Base-by-base conservation (phyloP, 192 early-diverging fungal species). In the Obelidium mucronatum region DNA sequence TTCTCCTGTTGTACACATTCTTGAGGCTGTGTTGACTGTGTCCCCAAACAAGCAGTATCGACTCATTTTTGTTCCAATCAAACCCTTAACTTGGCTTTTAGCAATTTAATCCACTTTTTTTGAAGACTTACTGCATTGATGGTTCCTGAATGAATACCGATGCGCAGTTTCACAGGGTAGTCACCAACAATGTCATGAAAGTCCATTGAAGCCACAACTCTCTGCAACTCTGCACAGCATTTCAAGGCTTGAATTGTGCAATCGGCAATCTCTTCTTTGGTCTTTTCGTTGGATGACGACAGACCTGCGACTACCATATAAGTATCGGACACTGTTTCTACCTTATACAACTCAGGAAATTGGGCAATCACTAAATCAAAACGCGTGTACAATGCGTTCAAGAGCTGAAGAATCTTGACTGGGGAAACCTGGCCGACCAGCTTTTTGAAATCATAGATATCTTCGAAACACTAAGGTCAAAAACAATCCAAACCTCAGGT, bases 11-110 rank as follows among this genome's bases (percentile, higher is more conserved):
- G 78, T 75, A 56, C 83, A 83, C 82, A 84, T 84, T 35, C 79
- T 17, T 34, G 58, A 75, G 19, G 81, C 81, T 30, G 78, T 82
- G 68, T 81, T 83, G 51, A 81, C 78, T 8, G 83, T 84, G 73
- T 84, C 79, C 22, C 83, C 81, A 62, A 84, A 84, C 33, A 84
- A 53, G 77, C 81, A 83, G 74, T 84, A 84, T 33, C 81, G 71
- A 30, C 82, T 80, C 83, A 84, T 84, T 54, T 84, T 84, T 33
- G 68, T 75, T 61, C 83, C 83, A 48, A 84, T 77, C 4, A 84
- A 53, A 26, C 81, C 83, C 39, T 83, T 51, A n/a, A 15, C 75
- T 69, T 22, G 13, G 36, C 0, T 15, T 6, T 48, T 48, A 48
- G 44, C 8, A 48, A 30, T 51, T 51, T 58, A 58, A 58, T 24